Percentiles rank a stretch among this genome's conserved stretches.
phyloP scores from a whole-genome alignment of 306 rosid species.

The Myrica gale region DNA sequence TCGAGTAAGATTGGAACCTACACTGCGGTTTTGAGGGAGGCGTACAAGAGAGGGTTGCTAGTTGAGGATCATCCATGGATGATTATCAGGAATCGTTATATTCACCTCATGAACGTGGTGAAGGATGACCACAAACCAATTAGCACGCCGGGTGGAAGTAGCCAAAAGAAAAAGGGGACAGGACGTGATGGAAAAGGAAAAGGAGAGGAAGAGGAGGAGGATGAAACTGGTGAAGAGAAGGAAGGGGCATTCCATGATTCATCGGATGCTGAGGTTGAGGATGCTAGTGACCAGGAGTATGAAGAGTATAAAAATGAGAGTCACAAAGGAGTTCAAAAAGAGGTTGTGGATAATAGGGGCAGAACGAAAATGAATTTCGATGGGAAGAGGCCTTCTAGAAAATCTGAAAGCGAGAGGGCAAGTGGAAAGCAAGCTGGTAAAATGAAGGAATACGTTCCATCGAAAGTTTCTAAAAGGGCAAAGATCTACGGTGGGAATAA shows the following conservation, averaged over 20 bases:
- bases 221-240: slow-evolving; percentile 29
- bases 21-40: slow-evolving; percentile 74
- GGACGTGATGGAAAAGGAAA: slow-evolving; percentile 19
- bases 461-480: slow-evolving; percentile 21
- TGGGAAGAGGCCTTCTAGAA: slow-evolving; percentile 25
- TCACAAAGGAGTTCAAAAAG: slow-evolving; percentile 19
- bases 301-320: slow-evolving; percentile 35
- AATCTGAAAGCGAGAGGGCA: slow-evolving; percentile 32
- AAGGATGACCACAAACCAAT: slow-evolving; percentile 43
- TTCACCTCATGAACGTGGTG: slow-evolving; percentile 61
- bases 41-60: slow-evolving; percentile 73
- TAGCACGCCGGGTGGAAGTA: slow-evolving; percentile 33
- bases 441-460: slow-evolving; percentile 21
- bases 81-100: slow-evolving; percentile 58
- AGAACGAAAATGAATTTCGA: slow-evolving; percentile 27
- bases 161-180: slow-evolving; percentile 33
- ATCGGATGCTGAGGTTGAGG: slow-evolving; percentile 44
- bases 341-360: slow-evolving; percentile 19
- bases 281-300: slow-evolving; percentile 29
- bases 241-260: slow-evolving; percentile 32
- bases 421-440: slow-evolving; percentile 13
- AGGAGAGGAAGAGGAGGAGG: slow-evolving; percentile 24
- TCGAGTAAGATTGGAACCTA: slow-evolving; percentile 65
- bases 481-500: slow-evolving; percentile 20
- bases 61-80: slow-evolving; percentile 48